Evolutionary conservation across 306 rosid species (phyloP), one percentile per base, ranked within the genome.

Genomic region (Trichosanthes cucumerina): DNA sequence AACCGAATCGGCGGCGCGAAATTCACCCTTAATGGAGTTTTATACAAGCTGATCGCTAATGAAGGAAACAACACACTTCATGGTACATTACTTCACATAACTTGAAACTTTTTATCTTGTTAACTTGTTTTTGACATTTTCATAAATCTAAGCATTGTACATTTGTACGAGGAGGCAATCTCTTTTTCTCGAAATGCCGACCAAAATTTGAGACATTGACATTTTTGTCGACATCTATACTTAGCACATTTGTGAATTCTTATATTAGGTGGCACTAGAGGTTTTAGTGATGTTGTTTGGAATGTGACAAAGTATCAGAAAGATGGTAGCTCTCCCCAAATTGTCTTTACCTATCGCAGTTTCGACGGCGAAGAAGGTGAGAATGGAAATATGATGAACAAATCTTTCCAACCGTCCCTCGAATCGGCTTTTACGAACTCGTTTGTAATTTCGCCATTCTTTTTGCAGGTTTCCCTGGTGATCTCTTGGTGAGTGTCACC

Each of bases 331-430:
- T 57, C 43, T 76, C 97, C 98, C 53, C 56, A 75, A 59, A 86
- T 93, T 81, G 88, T 88, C 47, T 93, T 93, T 81, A 75, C 80
- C 66, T 89, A 90, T 82, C 89, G 80, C 76, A 93, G 98, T 65
- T 43, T 65, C 54, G 94, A 93, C 76, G 98, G 98, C n/a, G 97
- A 93, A 83, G 56, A 93, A 89, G 97, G 98, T 90, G 84, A 59
- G 39, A 59, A 24, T 39, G 19, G 3, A 75, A 26, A 19, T 15
- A 6, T 24, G 62, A 26, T n/a, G 74, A n/a, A 11, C 7, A 68
- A 69, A 21, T 39, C 52, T 41, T 69, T 68, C 13, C 2, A 70
- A 23, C 54, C 5, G 13, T 70, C 38, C 3, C 31, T 18, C 0
- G 34, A 68, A 50, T 52, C 15, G 60, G 21, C 8, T 24, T 28